A percentile compares a stretch with the other conserved stretches of the same genome.
Conservation (phyloP, 192 early-diverging fungal species). For the Kappamyces sp. region DNA sequence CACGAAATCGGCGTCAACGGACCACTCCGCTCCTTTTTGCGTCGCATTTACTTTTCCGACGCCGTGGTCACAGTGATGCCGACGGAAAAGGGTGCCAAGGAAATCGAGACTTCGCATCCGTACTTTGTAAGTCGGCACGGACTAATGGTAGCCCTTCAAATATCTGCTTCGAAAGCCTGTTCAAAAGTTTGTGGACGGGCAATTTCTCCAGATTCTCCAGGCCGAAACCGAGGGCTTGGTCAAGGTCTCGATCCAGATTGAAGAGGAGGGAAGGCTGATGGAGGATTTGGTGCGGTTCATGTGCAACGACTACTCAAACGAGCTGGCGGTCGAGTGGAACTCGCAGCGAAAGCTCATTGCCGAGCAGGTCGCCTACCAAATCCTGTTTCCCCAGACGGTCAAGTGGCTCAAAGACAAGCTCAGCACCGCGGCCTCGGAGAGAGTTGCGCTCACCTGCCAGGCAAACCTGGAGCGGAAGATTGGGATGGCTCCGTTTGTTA, state of each 20-base stretch:
- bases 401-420: slow-evolving; percentile 72
- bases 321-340: slow-evolving; percentile 71
- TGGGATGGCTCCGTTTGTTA: slow-evolving; percentile 25
- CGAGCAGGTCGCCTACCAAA: slow-evolving; percentile 52
- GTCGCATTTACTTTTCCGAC: slow-evolving; percentile 61
- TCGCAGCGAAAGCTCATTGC: slow-evolving; percentile 60
- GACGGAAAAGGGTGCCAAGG: slow-evolving; percentile 69
- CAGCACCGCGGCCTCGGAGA: slow-evolving; percentile 64
- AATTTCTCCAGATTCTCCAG: slow-evolving; percentile 71
- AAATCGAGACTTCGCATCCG: slow-evolving; percentile 73
- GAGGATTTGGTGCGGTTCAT: slow-evolving; percentile 46
- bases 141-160: slow-evolving; percentile 65
- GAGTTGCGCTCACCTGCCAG: slow-evolving; percentile 60
- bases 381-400: slow-evolving; percentile 65
- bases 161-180: slow-evolving; percentile 74
- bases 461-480: slow-evolving; percentile 50
- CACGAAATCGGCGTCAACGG: slow-evolving; percentile 77
- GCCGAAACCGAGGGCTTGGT: slow-evolving; percentile 70
- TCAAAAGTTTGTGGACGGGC: slow-evolving; percentile 60
- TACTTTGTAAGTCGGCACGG: slow-evolving; percentile 44
- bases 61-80: slow-evolving; percentile 69
- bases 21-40: slow-evolving; percentile 65
- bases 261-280: slow-evolving; percentile 43
- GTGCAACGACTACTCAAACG: slow-evolving; percentile 54
- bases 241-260: slow-evolving; percentile 50